Conservation (phyloP, 2,329 filamentous ascomycete genomes). For the Zelopaecilomyces penicillatus region DNA sequence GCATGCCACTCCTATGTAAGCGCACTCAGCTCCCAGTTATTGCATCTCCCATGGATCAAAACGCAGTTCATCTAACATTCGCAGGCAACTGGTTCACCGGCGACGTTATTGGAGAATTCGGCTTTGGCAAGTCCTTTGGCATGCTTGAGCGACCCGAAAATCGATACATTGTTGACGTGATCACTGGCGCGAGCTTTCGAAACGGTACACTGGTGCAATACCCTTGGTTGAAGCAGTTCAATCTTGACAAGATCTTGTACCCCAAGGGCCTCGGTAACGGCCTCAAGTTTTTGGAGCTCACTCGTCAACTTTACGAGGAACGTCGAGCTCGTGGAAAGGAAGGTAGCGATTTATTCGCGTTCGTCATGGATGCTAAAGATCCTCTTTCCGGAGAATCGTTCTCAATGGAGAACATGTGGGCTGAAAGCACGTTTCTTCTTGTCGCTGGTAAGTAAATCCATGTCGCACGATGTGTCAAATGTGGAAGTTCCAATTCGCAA, state of each 20-base stretch:
- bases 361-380: neutral
- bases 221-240: conserved; percentile 1
- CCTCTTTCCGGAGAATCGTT: neutral
- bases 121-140: conserved; percentile 11
- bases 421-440: neutral
- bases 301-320: conserved; percentile 2
- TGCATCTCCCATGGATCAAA: neutral
- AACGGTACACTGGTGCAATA: conserved; percentile 11
- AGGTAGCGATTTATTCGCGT: neutral
- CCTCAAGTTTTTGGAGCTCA: conserved; percentile 8
- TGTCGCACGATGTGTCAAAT: too few species aligned
- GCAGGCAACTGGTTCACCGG: conserved; percentile 14
- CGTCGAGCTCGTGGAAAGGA: conserved; percentile 3
- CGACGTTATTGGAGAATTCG: conserved; percentile 16
- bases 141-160: conserved; percentile 8
- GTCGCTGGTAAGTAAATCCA: conserved; percentile 26
- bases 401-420: neutral
- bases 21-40: neutral
- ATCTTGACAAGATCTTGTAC: conserved; percentile 9
- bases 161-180: conserved; percentile 10
- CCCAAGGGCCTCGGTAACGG: conserved; percentile 5
- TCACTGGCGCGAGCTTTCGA: conserved; percentile 15
- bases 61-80: too few species aligned
- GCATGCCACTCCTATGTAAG: conserved; percentile 8
- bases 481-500: conserved; percentile 31